Evolutionary conservation across 2,329 filamentous ascomycete genomes (phyloP), one percentile per base, ranked within the genome.

Genomic region (Amphichorda felina): DNA sequence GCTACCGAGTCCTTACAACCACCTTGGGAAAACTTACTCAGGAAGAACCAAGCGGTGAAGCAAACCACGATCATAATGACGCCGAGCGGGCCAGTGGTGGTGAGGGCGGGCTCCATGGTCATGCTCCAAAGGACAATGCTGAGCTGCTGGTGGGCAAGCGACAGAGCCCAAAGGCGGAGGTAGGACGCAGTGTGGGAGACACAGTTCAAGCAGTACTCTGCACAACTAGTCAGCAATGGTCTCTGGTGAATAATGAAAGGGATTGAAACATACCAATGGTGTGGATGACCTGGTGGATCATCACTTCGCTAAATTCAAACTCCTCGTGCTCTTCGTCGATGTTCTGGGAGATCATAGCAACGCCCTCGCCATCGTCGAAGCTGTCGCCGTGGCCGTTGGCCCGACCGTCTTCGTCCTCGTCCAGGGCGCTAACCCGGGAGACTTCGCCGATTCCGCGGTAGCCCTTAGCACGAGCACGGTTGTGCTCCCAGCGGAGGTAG

Each of bases 281-380:
- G 66, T 96, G 93, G 53, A 98, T 98, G 55, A 95, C 77, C 60
- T 98, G 91, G 63, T 98, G 91, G 53, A 98, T 98, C 87, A 98
- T 95, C 43, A 87, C 75, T 58, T 98, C 91, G 40, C 82, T 76
- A 56, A 98, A 98, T 49, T 98, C 91, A 56, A 98, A 98, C 54
- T 98, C 91, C 51, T 91, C 88, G 48, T 95, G 85, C 47, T 88
- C 88, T 33, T 85, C 84, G 30, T 70, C 72, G 45, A 93, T 75
- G 52, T 91, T 85, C 55, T 94, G 79, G 2, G 85, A 84, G 53
- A 94, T 87, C 78, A 94, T 84, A 37, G 82, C 86, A 40, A 82
- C 76, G 30, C 83, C 86, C 45, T 93, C 85, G 25, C 79, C 79
- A 38, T 91, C 87, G 40, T 83, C 65, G 17, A 64, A 54, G 45